These are phyloP conservation scores for Gentiana macrophylla DNA, from an alignment of 257 asterid species.

Conservation along the genomic window DNA sequence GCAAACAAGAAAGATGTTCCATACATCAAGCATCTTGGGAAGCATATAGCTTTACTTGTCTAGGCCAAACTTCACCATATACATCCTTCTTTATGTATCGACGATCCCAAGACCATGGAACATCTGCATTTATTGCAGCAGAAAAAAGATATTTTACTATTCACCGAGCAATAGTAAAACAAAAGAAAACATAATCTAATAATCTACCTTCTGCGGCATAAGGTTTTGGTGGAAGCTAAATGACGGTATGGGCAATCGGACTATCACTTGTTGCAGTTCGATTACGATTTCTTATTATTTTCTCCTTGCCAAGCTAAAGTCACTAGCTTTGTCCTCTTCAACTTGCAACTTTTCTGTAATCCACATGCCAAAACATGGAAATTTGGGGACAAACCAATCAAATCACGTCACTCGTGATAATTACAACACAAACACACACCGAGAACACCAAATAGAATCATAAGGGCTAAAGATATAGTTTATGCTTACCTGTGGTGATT, in stretches of 20 bases:
- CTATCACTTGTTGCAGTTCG: constrained; percentile 19
- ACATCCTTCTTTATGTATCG: constrained; percentile 66
- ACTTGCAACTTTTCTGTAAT: constrained; percentile 17
- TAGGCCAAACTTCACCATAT: constrained; percentile 82
- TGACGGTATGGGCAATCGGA: constrained; percentile 74
- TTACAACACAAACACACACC: not conserved
- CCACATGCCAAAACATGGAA: constrained; percentile 7
- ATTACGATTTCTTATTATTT: constrained; percentile 20
- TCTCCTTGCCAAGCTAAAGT: constrained; percentile 51
- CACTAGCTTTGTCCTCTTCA: constrained; percentile 47
- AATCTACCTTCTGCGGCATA: constrained; percentile 54
- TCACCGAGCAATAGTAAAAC: no score
- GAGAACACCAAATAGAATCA: not conserved
- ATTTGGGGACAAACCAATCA: no score
- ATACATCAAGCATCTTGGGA: constrained; percentile 35
- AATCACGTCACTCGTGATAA: no score
- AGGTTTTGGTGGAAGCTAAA: constrained; percentile 81
- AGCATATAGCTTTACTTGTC: constrained; percentile 45
- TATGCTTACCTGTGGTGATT: constrained; percentile 22
- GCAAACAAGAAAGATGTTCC: not conserved
- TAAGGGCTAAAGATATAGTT: not conserved
- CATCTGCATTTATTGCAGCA: constrained; percentile 33
- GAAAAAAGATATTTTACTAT: not conserved
- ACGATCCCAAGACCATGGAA: constrained; percentile 99
- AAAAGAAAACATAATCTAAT: not conserved